phyloP scores from a whole-genome alignment of 345 rosid genomes.

The Sonneratia caseolaris region DNA sequence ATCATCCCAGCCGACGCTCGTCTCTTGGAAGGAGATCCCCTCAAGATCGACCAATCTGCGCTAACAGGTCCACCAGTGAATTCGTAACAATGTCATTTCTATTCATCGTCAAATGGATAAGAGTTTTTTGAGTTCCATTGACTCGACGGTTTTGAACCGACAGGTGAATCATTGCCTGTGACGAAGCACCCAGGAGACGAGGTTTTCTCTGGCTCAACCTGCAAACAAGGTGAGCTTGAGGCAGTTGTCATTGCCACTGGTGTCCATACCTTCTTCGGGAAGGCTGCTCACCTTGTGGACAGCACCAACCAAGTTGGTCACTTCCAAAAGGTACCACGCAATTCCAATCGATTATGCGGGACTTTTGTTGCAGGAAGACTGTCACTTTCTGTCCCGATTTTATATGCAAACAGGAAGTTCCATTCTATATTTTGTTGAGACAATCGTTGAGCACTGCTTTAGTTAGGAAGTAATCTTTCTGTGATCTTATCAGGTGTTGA shows the following conservation, averaged over 20 bases:
- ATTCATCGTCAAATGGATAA: no score
- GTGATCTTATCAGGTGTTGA: slow-evolving; percentile 44
- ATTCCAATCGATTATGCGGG: background rate
- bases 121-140: background rate
- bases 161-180: slow-evolving; percentile 76
- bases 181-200: slow-evolving; percentile 60
- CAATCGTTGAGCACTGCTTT: no score
- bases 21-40: slow-evolving; percentile 81
- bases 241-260: slow-evolving; percentile 92
- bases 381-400: no score
- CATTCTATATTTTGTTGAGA: no score
- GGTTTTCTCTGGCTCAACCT: slow-evolving; percentile 85
- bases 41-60: slow-evolving; percentile 86
- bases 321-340: slow-evolving; percentile 61
- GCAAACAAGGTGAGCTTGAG: slow-evolving; percentile 94
- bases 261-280: slow-evolving; percentile 91
- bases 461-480: background rate
- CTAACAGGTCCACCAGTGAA: slow-evolving; percentile 25
- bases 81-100: background rate
- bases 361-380: no score
- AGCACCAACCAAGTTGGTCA: slow-evolving; percentile 92
- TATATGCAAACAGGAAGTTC: no score
- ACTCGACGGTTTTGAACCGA: background rate
- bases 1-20: slow-evolving; percentile 92
- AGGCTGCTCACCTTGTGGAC: slow-evolving; percentile 93